Evolutionary conservation across 176 grass and related monocot genomes (phyloP).

Genomic region (Cenchrus fungigraminus): DNA sequence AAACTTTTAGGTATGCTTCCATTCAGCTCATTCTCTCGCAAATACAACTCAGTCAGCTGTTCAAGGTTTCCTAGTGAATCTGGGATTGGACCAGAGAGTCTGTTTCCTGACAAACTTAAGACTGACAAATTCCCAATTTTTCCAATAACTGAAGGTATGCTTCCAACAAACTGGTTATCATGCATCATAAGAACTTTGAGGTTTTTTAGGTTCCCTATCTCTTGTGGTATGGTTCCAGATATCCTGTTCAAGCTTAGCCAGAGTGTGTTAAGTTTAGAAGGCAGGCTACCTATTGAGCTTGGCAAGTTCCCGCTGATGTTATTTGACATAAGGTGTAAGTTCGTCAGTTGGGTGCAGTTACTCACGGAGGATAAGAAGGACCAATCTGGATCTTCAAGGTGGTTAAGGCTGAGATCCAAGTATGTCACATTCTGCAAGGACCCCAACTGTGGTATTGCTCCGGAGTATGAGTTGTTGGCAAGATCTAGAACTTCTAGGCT

Average conservation of each 20-base stretch:
- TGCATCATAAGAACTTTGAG: constrained; percentile 39
- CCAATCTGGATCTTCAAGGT: constrained; percentile 47
- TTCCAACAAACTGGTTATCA: constrained; percentile 49
- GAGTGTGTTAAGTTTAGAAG: constrained; percentile 19
- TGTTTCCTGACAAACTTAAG: constrained; percentile 46
- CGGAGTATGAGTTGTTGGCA: constrained; percentile 2
- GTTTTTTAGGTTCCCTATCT: constrained; percentile 35
- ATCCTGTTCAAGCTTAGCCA: constrained; percentile 42
- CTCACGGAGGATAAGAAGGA: constrained; percentile 42
- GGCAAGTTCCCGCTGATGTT: constrained; percentile 40
- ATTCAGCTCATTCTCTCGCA: constrained; percentile 41
- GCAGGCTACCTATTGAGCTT: constrained; percentile 28
- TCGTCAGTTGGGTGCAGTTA: constrained; percentile 39
- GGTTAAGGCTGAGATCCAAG: constrained; percentile 35
- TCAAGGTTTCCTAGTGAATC: constrained; percentile 42
- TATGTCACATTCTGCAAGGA: constrained; percentile 22
- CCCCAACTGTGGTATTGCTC: constrained; percentile 35
- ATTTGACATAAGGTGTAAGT: constrained; percentile 34
- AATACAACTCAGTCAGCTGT: constrained; percentile 39
- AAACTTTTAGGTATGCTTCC: constrained; percentile 45
- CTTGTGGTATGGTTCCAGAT: constrained; percentile 36
- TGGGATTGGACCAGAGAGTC: constrained; percentile 48
- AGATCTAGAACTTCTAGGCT: constrained; percentile 20
- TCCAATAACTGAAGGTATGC: constrained; percentile 50
- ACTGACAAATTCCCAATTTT: constrained; percentile 21